Evolutionary conservation across 1,284 basidiomycete species (phyloP), one percentile per base, ranked within the genome.

Genomic region (Moesziomyces sp.): DNA sequence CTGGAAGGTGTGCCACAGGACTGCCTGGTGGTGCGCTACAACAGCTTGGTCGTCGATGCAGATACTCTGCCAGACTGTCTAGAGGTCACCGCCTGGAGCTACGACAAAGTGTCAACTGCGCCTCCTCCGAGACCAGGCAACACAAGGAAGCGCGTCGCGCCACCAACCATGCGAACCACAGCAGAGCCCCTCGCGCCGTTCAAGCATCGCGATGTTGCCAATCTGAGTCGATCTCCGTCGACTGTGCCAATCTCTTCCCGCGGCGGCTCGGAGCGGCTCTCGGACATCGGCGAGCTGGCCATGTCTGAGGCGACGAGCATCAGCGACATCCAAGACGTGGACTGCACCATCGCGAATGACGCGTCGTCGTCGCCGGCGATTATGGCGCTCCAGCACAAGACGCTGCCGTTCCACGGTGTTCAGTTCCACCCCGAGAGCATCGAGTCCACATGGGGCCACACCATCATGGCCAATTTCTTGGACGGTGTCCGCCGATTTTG

Each of bases 371-470:
- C 73, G 7, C 47, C 52, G 3, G 67, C 75, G 18, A 71, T 83
- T n/a, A 74, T 83, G 64, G 80, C 72, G 1, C 52, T 84, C 33
- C 67, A 79, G 47, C 82, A 84, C 54, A 72, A 55, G 35, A 56
- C 64, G 1, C 46, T 71, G 3, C 82, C 94, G 0, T 92, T 95
- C 74, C 95, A 91, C 90, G 93, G 93, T 3, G 94, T 98, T 3
- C 95, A 98, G 82, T 98, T 97, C 80, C 96, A 98, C 83, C 96
- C 95, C 1, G 95, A 84, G 53, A 81, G 79, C 24, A 79, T 84
- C 48, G 78, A 81, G 26, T 78, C 76, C 13, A 40, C 35, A 6
- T 58, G 48, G 18, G 82, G 82, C 1, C 53, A 60, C 21, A 50
- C 23, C 9, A 71, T 84, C 30, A 64, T 84, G 64, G 30, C 40